Evolutionary conservation across 2,329 filamentous ascomycete genomes (phyloP).

Genomic region (Xylariaceae sp.): DNA sequence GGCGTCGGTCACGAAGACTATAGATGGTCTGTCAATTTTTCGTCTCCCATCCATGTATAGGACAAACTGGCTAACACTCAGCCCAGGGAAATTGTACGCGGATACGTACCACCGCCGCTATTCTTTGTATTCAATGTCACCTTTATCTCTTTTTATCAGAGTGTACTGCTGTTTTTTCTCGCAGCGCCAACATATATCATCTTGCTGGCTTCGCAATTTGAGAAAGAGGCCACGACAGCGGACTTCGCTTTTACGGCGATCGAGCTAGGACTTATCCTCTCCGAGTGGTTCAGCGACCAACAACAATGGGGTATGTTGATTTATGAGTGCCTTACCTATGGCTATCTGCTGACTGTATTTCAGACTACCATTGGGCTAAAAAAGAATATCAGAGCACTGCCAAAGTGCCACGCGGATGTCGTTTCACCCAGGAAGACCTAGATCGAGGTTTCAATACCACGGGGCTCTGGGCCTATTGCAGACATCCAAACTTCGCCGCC

Average conservation of each 20-base stretch:
- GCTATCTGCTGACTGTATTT: conserved; percentile 18
- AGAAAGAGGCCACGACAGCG: conserved; percentile 47
- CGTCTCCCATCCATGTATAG: background rate
- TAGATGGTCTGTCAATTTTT: conserved; percentile 62
- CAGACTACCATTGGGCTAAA: conserved; percentile 82
- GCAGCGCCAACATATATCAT: conserved; percentile 80
- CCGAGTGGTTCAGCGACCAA: conserved; percentile 83
- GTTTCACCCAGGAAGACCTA: conserved; percentile 72
- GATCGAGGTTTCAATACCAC: conserved; percentile 86
- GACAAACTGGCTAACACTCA: conserved; percentile 25
- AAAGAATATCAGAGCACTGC: conserved; percentile 71
- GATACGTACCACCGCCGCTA: conserved; percentile 60
- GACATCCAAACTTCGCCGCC: conserved; percentile 93
- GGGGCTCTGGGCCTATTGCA: conserved; percentile 84
- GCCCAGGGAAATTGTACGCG: conserved; percentile 69
- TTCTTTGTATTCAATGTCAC: conserved; percentile 86
- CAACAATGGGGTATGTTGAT: conserved; percentile 78
- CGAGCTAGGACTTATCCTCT: conserved; percentile 55
- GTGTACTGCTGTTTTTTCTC: conserved; percentile 77
- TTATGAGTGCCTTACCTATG: background rate
- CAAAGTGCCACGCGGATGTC: conserved; percentile 66
- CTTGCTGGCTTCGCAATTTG: conserved; percentile 69
- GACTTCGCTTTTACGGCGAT: conserved; percentile 54
- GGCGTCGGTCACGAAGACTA: conserved; percentile 90
- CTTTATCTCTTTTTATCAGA: conserved; percentile 88